Evolutionary conservation across 1,284 basidiomycete genomes (phyloP).

Genomic region (Ceratobasidium sp.): DNA sequence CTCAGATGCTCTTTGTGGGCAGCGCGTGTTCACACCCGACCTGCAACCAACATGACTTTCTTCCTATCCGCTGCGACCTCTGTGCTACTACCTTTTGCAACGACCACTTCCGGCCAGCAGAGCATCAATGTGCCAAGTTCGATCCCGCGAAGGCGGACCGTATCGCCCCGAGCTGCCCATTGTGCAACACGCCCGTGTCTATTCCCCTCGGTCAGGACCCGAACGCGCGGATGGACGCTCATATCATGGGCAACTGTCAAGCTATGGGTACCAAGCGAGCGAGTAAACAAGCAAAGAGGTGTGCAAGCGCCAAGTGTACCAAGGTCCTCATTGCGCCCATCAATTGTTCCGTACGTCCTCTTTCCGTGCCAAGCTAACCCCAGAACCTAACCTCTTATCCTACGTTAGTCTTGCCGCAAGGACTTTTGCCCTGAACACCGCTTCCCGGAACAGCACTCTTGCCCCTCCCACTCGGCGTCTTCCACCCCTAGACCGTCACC

Average conservation of each 20-base stretch:
- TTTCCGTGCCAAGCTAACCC: slow-evolving; percentile 23
- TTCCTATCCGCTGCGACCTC: slow-evolving; percentile 71
- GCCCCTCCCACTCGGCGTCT: slow-evolving; percentile 54
- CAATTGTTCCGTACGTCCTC: slow-evolving; percentile 70
- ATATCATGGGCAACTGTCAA: slow-evolving; percentile 73
- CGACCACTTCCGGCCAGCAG: slow-evolving; percentile 77
- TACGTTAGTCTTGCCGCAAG: slow-evolving; percentile 70
- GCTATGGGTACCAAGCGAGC: slow-evolving; percentile 74
- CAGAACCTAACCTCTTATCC: slow-evolving; percentile 22
- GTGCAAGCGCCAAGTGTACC: slow-evolving; percentile 72
- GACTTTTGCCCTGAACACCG: slow-evolving; percentile 81
- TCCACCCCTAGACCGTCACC: slow-evolving; percentile 44
- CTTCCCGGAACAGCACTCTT: slow-evolving; percentile 76
- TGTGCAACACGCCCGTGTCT: slow-evolving; percentile 78
- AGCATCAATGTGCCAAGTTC: slow-evolving; percentile 75
- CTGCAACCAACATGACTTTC: slow-evolving; percentile 80
- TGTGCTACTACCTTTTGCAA: slow-evolving; percentile 68
- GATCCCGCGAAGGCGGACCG: slow-evolving; percentile 77
- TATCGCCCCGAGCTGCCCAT: slow-evolving; percentile 79
- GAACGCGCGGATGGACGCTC: slow-evolving; percentile 79
- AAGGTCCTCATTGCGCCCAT: slow-evolving; percentile 82
- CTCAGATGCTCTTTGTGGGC: slow-evolving; percentile 72
- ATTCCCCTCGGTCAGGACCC: slow-evolving; percentile 80
- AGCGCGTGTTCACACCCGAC: slow-evolving; percentile 73
- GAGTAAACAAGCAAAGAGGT: slow-evolving; percentile 55